These are phyloP conservation scores for Hypoxylon sp. DNA, from an alignment of 2,329 filamentous ascomycete genomes.

Conservation along the genomic window DNA sequence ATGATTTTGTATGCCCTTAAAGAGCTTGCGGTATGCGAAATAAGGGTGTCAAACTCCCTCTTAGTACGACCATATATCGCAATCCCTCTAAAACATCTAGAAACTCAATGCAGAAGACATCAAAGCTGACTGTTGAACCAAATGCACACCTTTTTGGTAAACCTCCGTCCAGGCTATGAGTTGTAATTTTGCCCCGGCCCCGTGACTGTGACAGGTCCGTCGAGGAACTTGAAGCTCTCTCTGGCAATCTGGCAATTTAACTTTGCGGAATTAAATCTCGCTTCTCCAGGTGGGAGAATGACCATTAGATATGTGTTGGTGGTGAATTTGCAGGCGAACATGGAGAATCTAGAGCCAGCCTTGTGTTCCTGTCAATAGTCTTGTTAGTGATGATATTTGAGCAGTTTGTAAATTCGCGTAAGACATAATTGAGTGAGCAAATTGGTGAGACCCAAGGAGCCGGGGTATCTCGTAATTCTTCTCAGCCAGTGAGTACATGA, in stretches of 20 bases:
- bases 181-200: slow-evolving; percentile 31
- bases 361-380: slow-evolving; percentile 68
- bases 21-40: too few relatives aligned
- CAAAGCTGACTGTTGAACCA: not conserved
- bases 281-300: slow-evolving; percentile 88
- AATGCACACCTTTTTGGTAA: not conserved
- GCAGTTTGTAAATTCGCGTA: not conserved
- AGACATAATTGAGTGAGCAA: too few relatives aligned
- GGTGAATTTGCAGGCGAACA: slow-evolving; percentile 94
- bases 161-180: not conserved
- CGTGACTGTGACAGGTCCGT: slow-evolving; percentile 55
- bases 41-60: too few relatives aligned
- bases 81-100: too few relatives aligned
- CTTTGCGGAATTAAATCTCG: slow-evolving; percentile 87
- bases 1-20: too few relatives aligned
- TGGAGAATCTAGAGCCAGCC: slow-evolving; percentile 79
- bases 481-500: not conserved
- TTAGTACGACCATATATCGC: too few relatives aligned
- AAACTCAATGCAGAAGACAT: slow-evolving; percentile 17
- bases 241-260: slow-evolving; percentile 89
- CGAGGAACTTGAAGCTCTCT: slow-evolving; percentile 77
- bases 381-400: slow-evolving; percentile 25
- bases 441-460: too few relatives aligned
- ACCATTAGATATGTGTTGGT: slow-evolving; percentile 98
- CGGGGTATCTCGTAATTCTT: too few relatives aligned